A percentile compares a stretch with the other conserved stretches of the same genome.
Conservation (phyloP, 1,139 yeast species). For the Zygosaccharomyces sapae region DNA sequence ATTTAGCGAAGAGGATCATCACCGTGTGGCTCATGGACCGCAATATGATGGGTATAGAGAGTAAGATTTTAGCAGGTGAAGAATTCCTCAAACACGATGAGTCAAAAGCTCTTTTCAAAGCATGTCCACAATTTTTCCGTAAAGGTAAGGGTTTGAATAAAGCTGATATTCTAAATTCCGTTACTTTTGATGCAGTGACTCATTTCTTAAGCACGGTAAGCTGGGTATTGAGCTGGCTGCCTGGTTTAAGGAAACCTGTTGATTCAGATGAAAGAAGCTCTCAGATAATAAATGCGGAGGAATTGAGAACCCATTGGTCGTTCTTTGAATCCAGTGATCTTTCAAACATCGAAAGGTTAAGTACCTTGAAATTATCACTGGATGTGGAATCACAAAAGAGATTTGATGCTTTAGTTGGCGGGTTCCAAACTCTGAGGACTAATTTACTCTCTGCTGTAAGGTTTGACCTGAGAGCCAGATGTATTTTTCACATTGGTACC, state of each 20-base stretch:
- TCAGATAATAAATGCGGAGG: slow-evolving; percentile 41
- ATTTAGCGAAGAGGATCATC: slow-evolving; percentile 34
- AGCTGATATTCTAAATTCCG: slow-evolving; percentile 28
- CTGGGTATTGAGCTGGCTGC: slow-evolving; percentile 55
- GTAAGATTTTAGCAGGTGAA: slow-evolving; percentile 23
- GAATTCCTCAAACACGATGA: slow-evolving; percentile 37
- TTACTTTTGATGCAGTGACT: slow-evolving; percentile 46
- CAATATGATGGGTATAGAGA: slow-evolving; percentile 25
- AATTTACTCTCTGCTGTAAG: slow-evolving; percentile 55
- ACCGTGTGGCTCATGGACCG: slow-evolving; percentile 45
- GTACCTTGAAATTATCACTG: slow-evolving; percentile 36
- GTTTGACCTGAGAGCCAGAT: slow-evolving; percentile 61
- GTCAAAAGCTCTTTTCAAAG: slow-evolving; percentile 38
- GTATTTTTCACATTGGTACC: slow-evolving; percentile 55
- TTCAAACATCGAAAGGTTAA: slow-evolving; percentile 35
- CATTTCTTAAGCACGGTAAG: slow-evolving; percentile 46
- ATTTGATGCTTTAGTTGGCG: slow-evolving; percentile 48
- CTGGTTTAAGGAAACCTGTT: slow-evolving; percentile 45
- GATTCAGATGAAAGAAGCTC: slow-evolving; percentile 37
- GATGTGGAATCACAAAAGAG: slow-evolving; percentile 42
- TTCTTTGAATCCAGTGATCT: slow-evolving; percentile 42
- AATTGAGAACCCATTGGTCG: slow-evolving; percentile 53
- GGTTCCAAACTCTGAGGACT: slow-evolving; percentile 46
- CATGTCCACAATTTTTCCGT: slow-evolving; percentile 23
- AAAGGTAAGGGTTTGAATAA: slow-evolving; percentile 25